Percentiles rank a stretch among this genome's conserved stretches.
phyloP scores from a whole-genome alignment of 2,329 filamentous ascomycete genomes.

The Magnaporthiopsis poae region DNA sequence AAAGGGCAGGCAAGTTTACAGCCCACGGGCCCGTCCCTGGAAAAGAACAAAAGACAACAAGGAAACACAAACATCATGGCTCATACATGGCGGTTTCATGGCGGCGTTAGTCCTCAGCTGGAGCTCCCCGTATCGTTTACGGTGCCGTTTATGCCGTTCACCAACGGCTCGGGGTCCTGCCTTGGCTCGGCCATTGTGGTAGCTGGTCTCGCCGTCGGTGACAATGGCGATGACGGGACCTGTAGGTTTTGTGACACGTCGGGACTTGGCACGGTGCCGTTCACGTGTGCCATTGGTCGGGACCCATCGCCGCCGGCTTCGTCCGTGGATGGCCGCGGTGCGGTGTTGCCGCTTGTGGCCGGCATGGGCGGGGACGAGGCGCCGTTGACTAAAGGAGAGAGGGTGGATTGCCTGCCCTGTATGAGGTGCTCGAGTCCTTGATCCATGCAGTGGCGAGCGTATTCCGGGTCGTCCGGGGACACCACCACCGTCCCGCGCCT shows the following conservation, averaged over 20 bases:
- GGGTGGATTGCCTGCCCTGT: conserved; percentile 22
- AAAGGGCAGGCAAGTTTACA: background rate
- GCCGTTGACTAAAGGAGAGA: conserved; percentile 20
- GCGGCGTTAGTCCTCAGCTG: background rate
- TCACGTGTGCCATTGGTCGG: background rate
- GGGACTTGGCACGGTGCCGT: background rate
- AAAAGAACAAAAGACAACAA: background rate
- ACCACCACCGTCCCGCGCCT: conserved; percentile 45
- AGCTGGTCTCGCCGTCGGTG: conserved; percentile 13
- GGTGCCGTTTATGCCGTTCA: conserved; percentile 19
- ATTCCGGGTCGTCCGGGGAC: conserved; percentile 47
- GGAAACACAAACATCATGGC: conserved; percentile 6
- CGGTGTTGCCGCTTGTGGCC: conserved; percentile 5
- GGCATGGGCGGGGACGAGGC: conserved; percentile 16
- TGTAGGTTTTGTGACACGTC: background rate
- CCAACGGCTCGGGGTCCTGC: background rate
- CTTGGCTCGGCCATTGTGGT: background rate
- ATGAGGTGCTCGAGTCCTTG: conserved; percentile 49
- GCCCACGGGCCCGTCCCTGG: background rate
- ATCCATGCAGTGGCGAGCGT: conserved; percentile 42
- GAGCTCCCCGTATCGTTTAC: conserved; percentile 9
- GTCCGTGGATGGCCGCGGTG: conserved; percentile 14
- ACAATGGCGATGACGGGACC: background rate
- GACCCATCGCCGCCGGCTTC: conserved; percentile 1
- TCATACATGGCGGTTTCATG: background rate